Evolutionary conservation across 306 rosid species (phyloP), one percentile per base, ranked within the genome.

Genomic region (Sesbania bispinosa): DNA sequence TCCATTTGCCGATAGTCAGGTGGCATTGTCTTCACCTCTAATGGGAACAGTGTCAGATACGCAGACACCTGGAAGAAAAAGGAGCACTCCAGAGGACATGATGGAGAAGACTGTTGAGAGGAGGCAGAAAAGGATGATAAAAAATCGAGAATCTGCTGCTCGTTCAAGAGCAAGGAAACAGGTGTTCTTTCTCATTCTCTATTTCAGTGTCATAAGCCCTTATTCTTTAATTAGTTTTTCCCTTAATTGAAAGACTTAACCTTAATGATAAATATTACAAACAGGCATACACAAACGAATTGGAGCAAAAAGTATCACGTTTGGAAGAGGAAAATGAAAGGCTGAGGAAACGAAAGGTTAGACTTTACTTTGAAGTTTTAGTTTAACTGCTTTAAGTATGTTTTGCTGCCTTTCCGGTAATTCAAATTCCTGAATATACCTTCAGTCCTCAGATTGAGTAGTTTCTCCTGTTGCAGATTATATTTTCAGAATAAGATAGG

Each of bases 131-230:
- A 82, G 99, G 78, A 95, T 95, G 99, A 95, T 95, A 46, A 95
- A 95, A 83, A 95, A 95, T 69, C 83, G 99, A 54, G 99, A 92
- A 85, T 95, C 99, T 59, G 99, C 99, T 51, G 97, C 99, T 19
- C 99, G 99, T 46, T 95, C 99, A 47, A 88, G 99, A 71, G 97
- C 97, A 33, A 86, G 99, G 88, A 91, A 92, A 84, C 99, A 95
- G 96, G 99, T 95, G 33, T 36, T 46, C 48, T 65, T 66, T 54
- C 39, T 29, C 35, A 71, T 72, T 62, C 50, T 35, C 33, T 61
- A 24, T 62, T 35, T 48, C 16, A 23, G 10, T 30, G 14, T 5
- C 41, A 8, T 7, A 50, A 29, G 35, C 4, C 26, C 51, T 61
- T 39, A 32, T 50, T 53, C 18, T 75, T 60, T 67, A 60, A 21